Evolutionary conservation across 2,329 filamentous ascomycete species (phyloP).

Genomic region (Fusarium fracticaudum): DNA sequence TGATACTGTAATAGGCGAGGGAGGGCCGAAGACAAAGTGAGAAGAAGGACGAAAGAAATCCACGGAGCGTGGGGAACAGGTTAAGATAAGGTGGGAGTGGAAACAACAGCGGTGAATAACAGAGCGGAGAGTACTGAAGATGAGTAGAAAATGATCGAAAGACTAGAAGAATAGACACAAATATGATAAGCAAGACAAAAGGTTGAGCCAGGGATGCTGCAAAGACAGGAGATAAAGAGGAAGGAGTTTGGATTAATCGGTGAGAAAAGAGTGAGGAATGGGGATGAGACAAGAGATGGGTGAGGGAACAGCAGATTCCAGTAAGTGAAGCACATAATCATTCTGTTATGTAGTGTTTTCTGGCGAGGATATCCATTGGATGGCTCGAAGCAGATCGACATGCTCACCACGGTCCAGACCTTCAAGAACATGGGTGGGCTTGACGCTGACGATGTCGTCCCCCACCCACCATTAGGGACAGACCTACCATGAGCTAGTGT

Average conservation of each 20-base stretch:
- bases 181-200: background rate
- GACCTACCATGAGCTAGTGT: constrained; percentile 19
- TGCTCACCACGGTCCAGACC: constrained; percentile 40
- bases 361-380: constrained; percentile 25
- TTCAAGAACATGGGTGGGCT: constrained; percentile 24
- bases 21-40: constrained; percentile 56
- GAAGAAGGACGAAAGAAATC: constrained; percentile 49
- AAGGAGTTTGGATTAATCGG: background rate
- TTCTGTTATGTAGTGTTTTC: constrained; percentile 28
- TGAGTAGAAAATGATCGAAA: background rate
- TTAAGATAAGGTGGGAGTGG: background rate
- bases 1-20: constrained; percentile 40
- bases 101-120: constrained; percentile 20
- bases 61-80: constrained; percentile 17
- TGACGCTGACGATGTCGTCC: constrained; percentile 18
- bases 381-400: constrained; percentile 33
- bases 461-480: constrained; percentile 32
- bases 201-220: background rate
- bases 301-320: constrained; percentile 2
- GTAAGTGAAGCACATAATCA: constrained; percentile 2
- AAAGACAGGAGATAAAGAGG: background rate
- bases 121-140: background rate
- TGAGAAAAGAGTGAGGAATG: background rate
- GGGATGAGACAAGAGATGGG: background rate
- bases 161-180: background rate